Conservation (phyloP, 495 filamentous ascomycete genomes). For the Aspergillus ellipticus region DNA sequence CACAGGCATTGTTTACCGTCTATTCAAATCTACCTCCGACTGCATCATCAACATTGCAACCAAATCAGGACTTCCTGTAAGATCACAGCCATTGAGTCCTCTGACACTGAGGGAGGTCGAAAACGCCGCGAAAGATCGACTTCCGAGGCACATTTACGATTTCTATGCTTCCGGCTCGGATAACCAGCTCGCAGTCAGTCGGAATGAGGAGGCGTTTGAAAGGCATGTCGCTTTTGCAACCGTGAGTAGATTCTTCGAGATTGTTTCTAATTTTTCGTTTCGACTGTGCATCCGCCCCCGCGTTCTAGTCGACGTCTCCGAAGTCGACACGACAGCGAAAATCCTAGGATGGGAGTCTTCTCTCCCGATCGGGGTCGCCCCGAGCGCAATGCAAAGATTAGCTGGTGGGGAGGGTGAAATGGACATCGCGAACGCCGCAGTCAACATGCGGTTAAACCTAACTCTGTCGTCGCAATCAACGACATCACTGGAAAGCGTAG, state of each 20-base stretch:
- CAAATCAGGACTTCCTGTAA: no score
- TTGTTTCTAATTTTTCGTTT: not conserved
- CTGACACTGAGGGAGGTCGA: not conserved
- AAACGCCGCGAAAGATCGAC: not conserved
- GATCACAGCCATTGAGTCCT: no score
- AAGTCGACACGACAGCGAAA: slow-evolving; percentile 50
- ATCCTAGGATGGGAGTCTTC: slow-evolving; percentile 61
- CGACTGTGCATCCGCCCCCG: not conserved
- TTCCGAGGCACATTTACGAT: not conserved
- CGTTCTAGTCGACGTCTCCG: slow-evolving; percentile 18
- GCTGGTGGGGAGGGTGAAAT: slow-evolving; percentile 56
- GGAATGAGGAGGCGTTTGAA: not conserved
- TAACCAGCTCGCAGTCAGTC: not conserved
- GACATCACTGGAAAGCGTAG: slow-evolving; percentile 48
- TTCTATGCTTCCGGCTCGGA: not conserved
- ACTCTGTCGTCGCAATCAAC: slow-evolving; percentile 31
- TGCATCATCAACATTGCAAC: no score
- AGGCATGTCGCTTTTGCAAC: not conserved
- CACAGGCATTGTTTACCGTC: no score
- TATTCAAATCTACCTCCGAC: no score
- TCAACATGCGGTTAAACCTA: slow-evolving; percentile 54
- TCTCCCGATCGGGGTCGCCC: slow-evolving; percentile 61
- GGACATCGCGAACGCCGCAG: slow-evolving; percentile 54
- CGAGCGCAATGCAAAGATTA: slow-evolving; percentile 63
- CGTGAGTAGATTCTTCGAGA: not conserved